Percentiles rank a stretch among this genome's conserved stretches.
These are phyloP conservation scores for Suillus lakei DNA, from an alignment of 768 basidiomycete genomes.

Conservation along the genomic window DNA sequence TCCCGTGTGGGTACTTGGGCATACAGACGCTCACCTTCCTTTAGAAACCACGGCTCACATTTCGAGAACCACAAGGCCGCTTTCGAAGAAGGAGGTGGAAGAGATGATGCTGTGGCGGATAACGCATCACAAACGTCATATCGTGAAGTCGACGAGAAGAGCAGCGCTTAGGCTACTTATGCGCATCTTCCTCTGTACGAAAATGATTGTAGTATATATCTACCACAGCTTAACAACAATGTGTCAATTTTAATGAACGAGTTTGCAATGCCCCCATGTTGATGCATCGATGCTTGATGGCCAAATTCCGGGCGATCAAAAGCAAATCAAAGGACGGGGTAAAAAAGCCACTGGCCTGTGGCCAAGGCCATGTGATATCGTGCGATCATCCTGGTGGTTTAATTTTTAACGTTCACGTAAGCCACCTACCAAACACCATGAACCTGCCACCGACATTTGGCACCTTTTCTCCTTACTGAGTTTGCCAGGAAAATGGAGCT, in stretches of 20 bases:
- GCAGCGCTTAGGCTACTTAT: background rate
- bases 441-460: background rate
- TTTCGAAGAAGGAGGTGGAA: conserved; percentile 74
- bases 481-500: background rate
- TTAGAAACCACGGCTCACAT: conserved; percentile 74
- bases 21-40: background rate
- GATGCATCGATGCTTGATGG: background rate
- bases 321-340: too few species aligned
- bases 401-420: too few species aligned
- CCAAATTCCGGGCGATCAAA: background rate
- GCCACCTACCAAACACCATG: background rate
- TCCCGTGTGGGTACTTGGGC: conserved; percentile 16
- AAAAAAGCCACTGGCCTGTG: background rate
- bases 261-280: background rate
- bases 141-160: background rate
- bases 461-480: background rate
- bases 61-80: conserved; percentile 86
- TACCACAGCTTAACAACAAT: background rate
- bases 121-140: conserved; percentile 16
- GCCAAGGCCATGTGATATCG: background rate
- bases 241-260: background rate
- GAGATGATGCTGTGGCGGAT: conserved; percentile 46
- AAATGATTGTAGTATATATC: background rate
- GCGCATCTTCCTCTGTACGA: background rate
- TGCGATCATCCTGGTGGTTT: too few species aligned